These are phyloP conservation scores for Xylariaceae sp. DNA, from an alignment of 2,329 filamentous ascomycete genomes.

Conservation along the genomic window DNA sequence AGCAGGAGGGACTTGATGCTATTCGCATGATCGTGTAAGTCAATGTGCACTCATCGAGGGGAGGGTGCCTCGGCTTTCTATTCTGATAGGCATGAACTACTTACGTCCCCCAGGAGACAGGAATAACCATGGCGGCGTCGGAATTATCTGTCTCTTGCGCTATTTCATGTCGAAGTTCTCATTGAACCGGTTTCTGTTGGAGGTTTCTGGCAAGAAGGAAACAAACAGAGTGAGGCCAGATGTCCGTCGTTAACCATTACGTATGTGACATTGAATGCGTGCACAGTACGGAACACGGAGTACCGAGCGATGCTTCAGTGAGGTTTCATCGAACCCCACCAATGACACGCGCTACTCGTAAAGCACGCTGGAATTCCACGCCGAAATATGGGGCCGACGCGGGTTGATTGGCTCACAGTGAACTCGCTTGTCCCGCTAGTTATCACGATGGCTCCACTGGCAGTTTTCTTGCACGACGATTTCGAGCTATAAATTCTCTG, in stretches of 20 bases:
- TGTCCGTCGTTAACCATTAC: background rate
- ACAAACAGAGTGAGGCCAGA: conserved; percentile 6
- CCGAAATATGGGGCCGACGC: background rate
- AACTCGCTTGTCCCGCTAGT: background rate
- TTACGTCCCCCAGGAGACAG: conserved; percentile 45
- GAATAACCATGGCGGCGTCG: conserved; percentile 29
- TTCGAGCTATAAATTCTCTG: conserved; percentile 15
- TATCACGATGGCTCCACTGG: background rate
- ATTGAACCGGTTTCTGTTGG: background rate
- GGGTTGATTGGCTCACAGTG: background rate
- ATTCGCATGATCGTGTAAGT: conserved; percentile 14
- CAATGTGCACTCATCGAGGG: background rate
- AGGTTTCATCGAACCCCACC: background rate
- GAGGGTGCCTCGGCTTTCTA: background rate
- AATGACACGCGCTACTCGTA: background rate
- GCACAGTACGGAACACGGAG: background rate
- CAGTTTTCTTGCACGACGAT: background rate
- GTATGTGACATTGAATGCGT: background rate
- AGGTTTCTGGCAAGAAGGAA: background rate
- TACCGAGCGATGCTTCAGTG: background rate
- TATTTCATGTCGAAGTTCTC: conserved; percentile 12
- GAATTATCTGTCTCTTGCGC: conserved; percentile 1
- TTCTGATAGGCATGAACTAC: conserved; percentile 29
- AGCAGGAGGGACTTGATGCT: conserved; percentile 52
- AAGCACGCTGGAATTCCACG: background rate